A percentile compares a stretch with the other conserved stretches of the same genome.
phyloP scores from a whole-genome alignment of 176 grass and related monocot species.

The Eremochloa ophiuroides region DNA sequence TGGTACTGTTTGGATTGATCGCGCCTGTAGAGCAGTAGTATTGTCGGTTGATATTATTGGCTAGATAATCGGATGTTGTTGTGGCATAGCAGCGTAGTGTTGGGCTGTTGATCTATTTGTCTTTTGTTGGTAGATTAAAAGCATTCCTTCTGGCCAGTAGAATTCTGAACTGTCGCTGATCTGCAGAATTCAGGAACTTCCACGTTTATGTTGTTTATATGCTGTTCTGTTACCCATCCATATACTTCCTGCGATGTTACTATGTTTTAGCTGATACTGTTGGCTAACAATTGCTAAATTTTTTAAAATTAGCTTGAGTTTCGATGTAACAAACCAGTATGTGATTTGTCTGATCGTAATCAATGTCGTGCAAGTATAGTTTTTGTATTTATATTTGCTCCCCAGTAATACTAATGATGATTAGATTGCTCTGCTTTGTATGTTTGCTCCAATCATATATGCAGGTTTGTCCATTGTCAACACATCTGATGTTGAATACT shows the following conservation, averaged over 20 bases:
- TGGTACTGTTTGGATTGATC: background rate
- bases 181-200: background rate
- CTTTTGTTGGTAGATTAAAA: too few species aligned
- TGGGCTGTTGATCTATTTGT: background rate
- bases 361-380: too few species aligned
- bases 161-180: background rate
- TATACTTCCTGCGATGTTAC: rapidly evolving
- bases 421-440: background rate
- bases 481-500: background rate
- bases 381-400: background rate
- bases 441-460: background rate
- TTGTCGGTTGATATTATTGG: background rate
- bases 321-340: background rate
- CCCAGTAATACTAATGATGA: too few species aligned
- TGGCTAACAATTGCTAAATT: too few species aligned
- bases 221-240: background rate
- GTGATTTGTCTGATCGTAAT: too few species aligned
- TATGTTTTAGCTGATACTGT: background rate
- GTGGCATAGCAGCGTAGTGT: background rate
- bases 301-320: background rate
- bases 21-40: background rate
- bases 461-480: background rate
- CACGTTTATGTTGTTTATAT: background rate
- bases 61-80: background rate
- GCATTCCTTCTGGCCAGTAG: background rate